Conservation (phyloP, 1,284 basidiomycete genomes). For the Ceratobasidium sp. region DNA sequence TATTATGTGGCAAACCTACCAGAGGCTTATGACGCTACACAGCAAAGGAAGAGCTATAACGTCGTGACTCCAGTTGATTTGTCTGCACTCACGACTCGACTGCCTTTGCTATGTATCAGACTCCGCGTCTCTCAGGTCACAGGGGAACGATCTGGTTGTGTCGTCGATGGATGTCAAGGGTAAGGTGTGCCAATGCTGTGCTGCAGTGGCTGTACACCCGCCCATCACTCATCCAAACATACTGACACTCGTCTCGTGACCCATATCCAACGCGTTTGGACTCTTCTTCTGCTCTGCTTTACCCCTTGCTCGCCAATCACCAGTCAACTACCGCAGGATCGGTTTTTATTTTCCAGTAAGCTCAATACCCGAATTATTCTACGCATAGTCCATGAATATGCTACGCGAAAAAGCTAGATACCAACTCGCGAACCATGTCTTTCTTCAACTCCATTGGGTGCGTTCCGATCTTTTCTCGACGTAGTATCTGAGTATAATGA, state of each 20-base stretch:
- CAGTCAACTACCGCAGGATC: constrained; percentile 23
- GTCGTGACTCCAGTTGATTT: not conserved
- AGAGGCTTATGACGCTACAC: not conserved
- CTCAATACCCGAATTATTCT: not conserved
- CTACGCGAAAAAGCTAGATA: no score
- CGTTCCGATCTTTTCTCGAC: constrained; percentile 52
- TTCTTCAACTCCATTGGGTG: constrained; percentile 85
- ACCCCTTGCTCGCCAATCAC: not conserved
- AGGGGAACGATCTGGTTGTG: not conserved
- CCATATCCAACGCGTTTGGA: no score
- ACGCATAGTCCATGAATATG: no score
- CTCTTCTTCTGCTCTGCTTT: no score
- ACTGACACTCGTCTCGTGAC: not conserved
- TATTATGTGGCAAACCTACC: not conserved
- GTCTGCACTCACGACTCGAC: not conserved
- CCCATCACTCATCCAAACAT: constrained; percentile 9
- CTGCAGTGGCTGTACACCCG: not conserved
- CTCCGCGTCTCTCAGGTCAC: not conserved
- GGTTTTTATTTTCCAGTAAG: constrained; percentile 16
- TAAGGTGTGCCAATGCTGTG: not conserved
- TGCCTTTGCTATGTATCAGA: not conserved
- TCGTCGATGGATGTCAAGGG: not conserved
- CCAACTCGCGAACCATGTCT: constrained; percentile 9
- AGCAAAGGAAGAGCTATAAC: not conserved
- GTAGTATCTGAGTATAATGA: constrained; percentile 3